A percentile compares a stretch with the other conserved stretches of the same genome.
phyloP scores from a whole-genome alignment of 129 eudicot species.

The Centrapalus pauciflorus region DNA sequence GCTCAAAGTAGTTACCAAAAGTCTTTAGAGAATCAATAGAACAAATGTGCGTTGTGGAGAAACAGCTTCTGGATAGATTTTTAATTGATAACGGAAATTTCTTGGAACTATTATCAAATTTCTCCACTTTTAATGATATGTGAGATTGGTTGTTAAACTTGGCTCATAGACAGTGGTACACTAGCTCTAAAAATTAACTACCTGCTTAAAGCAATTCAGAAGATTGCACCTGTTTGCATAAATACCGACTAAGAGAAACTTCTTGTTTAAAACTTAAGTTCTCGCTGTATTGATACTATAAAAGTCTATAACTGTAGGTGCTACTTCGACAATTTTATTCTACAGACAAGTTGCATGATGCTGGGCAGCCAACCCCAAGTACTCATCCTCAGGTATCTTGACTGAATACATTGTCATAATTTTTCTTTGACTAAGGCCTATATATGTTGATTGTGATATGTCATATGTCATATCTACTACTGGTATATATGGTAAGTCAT shows the following conservation, averaged over 20 bases:
- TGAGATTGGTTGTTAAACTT: background rate
- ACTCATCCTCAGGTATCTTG: slow-evolving; percentile 77
- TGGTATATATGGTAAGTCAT: background rate
- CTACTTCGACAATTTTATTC: slow-evolving; percentile 38
- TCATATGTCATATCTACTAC: background rate
- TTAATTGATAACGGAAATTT: background rate
- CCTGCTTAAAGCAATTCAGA: background rate
- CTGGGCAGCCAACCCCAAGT: slow-evolving; percentile 77
- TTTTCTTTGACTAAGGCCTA: background rate
- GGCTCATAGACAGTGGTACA: slow-evolving; percentile 3
- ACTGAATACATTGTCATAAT: background rate
- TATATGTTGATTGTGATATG: background rate
- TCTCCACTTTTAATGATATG: background rate
- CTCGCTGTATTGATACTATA: background rate
- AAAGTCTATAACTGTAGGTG: slow-evolving; percentile 14
- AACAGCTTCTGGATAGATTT: background rate
- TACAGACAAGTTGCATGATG: slow-evolving; percentile 38
- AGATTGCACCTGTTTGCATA: background rate
- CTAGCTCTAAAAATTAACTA: background rate
- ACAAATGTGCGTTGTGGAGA: background rate
- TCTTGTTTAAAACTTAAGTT: background rate
- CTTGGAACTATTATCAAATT: background rate
- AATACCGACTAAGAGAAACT: background rate
- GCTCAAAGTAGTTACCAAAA: too few species aligned
- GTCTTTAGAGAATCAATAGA: background rate